These are phyloP conservation scores for Plasmodium ovale DNA, from an alignment of 169 alveolate genomes.

Conservation along the genomic window DNA sequence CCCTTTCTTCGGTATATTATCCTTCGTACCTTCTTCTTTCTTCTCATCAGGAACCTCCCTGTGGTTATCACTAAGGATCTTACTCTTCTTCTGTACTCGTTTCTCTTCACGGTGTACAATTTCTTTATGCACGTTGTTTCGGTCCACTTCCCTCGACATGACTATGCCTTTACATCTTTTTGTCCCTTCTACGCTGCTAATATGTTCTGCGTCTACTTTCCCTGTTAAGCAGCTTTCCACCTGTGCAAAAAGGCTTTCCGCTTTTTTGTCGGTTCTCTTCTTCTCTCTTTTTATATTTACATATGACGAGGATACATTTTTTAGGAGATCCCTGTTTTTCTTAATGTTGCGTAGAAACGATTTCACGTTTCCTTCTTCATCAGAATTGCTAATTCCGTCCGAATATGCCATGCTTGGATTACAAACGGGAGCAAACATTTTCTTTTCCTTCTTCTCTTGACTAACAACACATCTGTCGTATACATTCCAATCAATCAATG, in stretches of 20 bases:
- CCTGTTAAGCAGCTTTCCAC: conserved; percentile 13
- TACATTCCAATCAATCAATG: neutral
- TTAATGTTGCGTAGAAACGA: conserved; percentile 4
- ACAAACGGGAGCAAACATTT: neutral
- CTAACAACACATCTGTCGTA: neutral
- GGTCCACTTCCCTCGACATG: no score
- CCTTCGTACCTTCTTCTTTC: no score
- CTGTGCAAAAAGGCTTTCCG: conserved; percentile 11
- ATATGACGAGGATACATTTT: conserved; percentile 8
- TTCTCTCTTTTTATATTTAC: neutral
- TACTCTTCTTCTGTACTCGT: no score
- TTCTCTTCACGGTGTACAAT: no score
- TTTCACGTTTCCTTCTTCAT: neutral
- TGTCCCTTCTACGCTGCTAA: no score
- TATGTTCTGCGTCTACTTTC: neutral
- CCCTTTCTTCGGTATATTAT: no score
- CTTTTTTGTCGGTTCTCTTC: conserved; percentile 14
- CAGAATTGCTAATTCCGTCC: neutral
- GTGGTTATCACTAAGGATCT: no score
- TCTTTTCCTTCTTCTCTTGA: conserved; percentile 5
- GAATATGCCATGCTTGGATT: neutral
- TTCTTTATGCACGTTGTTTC: no score
- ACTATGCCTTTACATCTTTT: no score
- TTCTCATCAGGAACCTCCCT: no score
- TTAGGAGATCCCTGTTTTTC: conserved; percentile 14